These are phyloP conservation scores for Aspergillus sp. DNA, from an alignment of 2,329 filamentous ascomycete species.

Conservation along the genomic window DNA sequence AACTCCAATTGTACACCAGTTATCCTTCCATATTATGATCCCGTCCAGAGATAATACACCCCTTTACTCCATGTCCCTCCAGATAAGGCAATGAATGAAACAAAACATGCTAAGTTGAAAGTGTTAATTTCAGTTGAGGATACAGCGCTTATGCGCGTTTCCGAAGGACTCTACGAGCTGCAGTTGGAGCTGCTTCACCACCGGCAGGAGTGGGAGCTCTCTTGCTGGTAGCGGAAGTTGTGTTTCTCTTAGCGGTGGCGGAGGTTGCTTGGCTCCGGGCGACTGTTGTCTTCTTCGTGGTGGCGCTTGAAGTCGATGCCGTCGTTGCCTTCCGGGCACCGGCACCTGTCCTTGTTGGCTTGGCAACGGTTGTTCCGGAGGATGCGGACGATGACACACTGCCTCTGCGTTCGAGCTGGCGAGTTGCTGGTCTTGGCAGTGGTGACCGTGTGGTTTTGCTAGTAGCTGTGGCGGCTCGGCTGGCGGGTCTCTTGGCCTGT, in stretches of 20 bases:
- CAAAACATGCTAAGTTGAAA: background rate
- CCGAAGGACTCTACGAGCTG: constrained; percentile 43
- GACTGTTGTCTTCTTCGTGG: constrained; percentile 33
- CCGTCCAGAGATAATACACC: background rate
- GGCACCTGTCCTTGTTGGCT: constrained; percentile 31
- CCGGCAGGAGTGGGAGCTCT: constrained; percentile 37
- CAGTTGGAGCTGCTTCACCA: constrained; percentile 34
- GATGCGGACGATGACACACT: constrained; percentile 43
- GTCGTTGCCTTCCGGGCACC: constrained; percentile 35
- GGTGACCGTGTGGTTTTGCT: constrained; percentile 31
- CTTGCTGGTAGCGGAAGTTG: constrained; percentile 32
- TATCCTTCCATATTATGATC: background rate
- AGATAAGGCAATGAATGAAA: background rate
- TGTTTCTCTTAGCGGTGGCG: constrained; percentile 38
- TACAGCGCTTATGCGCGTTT: constrained; percentile 37
- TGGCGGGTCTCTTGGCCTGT: constrained; percentile 34
- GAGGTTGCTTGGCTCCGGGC: constrained; percentile 36
- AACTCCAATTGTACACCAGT: background rate
- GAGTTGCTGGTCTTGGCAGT: constrained; percentile 40
- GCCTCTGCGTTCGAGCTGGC: constrained; percentile 41
- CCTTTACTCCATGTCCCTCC: background rate
- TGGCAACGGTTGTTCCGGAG: constrained; percentile 42
- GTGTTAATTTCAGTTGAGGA: background rate
- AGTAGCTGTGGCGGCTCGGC: constrained; percentile 33
- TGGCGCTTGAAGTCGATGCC: constrained; percentile 25